Base-by-base conservation (phyloP, 2,329 filamentous ascomycete species). In the Trichoderma sp. region DNA sequence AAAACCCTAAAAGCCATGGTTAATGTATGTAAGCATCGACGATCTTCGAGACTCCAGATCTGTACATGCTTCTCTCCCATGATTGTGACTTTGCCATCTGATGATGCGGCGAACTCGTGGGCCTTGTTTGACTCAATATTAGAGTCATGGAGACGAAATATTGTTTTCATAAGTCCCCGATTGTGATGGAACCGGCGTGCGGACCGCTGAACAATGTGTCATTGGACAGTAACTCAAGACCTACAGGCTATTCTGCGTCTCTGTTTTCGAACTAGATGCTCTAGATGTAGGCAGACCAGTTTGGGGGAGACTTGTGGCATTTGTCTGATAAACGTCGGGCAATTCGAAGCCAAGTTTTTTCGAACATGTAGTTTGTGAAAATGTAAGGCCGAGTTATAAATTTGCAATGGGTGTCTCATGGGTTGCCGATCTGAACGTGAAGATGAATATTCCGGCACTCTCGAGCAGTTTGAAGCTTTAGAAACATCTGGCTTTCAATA, bases 41-140 rank as follows among this genome's bases (percentile, higher is more conserved):
- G 24, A 51, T 30, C n/a, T 28, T 51, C 24, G 15, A 51, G 17
- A 26, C 17, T 17, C 48, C 48, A 51, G 9, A 51, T 15, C 15
- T n/a, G 6, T n/a, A 28, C 7, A 9, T 28, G 12, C 2, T 3
- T 15, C 3, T 17, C 7, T 17, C 3, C 14, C 17, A 50, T n/a
- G 3, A n/a, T 28, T 51, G n/a, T 10, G 24, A 51, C 3, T 12
- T 17, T n/a, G 4, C 24, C 48, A 28, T 50, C 2, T 28, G 47
- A 4, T 15, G 14, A 17, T 28, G 5, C 5, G 17, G 26, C 14
- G 5, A 10, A 5, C 3, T n/a, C 1, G 0, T 7, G 3, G 2
- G 26, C 17, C 14, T 50, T 5, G 2, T 4, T 2, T 12, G 7
- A 15, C 4, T 28, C 7, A 15, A 4, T 28, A 17, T 28, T 1